Evolutionary conservation across 2,329 filamentous ascomycete genomes (phyloP).

Genomic region (Colletotrichum simmondsii): DNA sequence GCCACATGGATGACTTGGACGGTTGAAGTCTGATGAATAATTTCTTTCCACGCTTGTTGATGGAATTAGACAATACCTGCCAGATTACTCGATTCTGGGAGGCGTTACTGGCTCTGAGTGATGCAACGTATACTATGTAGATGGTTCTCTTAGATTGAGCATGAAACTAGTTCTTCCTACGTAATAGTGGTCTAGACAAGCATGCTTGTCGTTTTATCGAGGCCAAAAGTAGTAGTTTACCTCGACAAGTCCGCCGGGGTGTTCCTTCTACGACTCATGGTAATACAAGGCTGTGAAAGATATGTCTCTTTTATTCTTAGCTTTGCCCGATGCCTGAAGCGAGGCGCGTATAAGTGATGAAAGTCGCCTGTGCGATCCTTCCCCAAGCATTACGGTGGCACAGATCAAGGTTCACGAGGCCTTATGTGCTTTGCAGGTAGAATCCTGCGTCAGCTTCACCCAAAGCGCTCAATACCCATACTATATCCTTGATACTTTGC

Average conservation of each 20-base stretch:
- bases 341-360: not conserved
- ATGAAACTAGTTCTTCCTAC: too few species aligned
- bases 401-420: not conserved
- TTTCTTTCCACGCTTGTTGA: too few species aligned
- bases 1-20: too few species aligned
- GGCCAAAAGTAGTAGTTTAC: not conserved
- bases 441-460: not conserved
- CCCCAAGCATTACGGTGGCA: not conserved
- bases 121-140: too few species aligned
- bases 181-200: rapidly evolving
- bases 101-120: too few species aligned
- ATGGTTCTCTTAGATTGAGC: too few species aligned
- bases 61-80: too few species aligned
- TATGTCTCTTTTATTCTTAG: not conserved
- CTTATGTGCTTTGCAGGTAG: not conserved
- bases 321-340: not conserved
- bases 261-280: not conserved
- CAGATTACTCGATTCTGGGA: too few species aligned
- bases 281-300: not conserved
- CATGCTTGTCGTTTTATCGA: too few species aligned
- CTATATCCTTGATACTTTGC: not conserved
- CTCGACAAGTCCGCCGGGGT: not conserved
- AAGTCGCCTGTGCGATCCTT: not conserved
- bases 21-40: too few species aligned
- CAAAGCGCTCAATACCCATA: not conserved